Base-by-base conservation (phyloP, 1,284 basidiomycete species). In the Tylopilus sp. region DNA sequence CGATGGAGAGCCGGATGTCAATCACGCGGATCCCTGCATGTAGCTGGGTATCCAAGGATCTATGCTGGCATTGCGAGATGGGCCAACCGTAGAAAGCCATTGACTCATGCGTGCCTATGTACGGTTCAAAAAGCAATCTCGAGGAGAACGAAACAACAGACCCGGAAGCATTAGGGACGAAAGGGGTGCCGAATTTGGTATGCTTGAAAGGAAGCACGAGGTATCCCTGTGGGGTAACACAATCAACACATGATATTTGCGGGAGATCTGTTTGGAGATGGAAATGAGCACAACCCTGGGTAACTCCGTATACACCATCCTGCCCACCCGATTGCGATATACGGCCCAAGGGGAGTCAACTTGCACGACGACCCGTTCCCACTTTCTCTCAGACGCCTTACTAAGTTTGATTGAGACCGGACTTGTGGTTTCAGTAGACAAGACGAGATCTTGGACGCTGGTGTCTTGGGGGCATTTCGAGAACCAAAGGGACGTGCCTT, bases 61-160 rank as follows among this genome's bases (percentile, higher is more conserved):
- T 21, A 4, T 74, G 75, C 62, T 90, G 87, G 59, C 88, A 89
- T 60, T 89, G 85, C 0, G 84, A 82, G 35, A 89, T 71, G 1
- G 86, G 87, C 83, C 85, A 90, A 12, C 87, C 86, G 58, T 88
- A 83, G 58, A 88, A 80, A 4, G 86, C 83, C 78, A 89, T 83
- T 77, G 82, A 81, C 64, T 89, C 83, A 61, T 88, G 86, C 7
- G 84, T 89, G 29, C 83, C 82, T 82, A 7, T 38, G 17, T 40
- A 31, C 2, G n/a, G 33, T 39, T 58, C 26, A 37, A 21, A 12
- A 38, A 15, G 14, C 20, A 2, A 26, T 39, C 10, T n/a, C 18
- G 29, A 15, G 15, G 30, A 51, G 21, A 51, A 41, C 36, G 39
- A 52, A 46, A 58, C 8, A 55, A 63, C 77, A 24, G 69, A 76